Conservation (phyloP, 1,284 basidiomycete species). For the Pseudozyma thailandica region DNA sequence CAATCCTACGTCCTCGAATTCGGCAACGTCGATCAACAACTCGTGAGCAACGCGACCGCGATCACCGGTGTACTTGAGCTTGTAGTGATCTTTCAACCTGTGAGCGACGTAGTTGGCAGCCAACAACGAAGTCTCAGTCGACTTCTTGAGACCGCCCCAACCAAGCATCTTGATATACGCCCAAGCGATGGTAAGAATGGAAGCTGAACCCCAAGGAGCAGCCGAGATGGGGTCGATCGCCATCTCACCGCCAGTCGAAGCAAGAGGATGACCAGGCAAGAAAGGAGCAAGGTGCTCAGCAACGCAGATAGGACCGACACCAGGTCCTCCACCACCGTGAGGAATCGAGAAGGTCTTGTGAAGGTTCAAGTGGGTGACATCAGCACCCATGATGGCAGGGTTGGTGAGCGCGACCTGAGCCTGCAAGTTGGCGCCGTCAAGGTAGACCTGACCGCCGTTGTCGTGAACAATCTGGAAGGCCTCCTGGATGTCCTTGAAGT, state of each 20-base stretch:
- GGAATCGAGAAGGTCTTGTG: constrained; percentile 97
- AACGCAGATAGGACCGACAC: constrained; percentile 93
- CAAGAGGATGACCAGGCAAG: constrained; percentile 88
- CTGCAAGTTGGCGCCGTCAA: constrained; percentile 94
- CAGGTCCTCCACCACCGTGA: constrained; percentile 96
- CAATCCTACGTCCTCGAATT: constrained; percentile 86
- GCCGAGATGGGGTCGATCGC: constrained; percentile 89
- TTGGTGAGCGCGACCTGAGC: constrained; percentile 94
- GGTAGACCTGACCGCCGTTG: constrained; percentile 95
- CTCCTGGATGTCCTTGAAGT: constrained; percentile 89
- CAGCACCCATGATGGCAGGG: constrained; percentile 93
- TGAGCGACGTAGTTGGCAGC: constrained; percentile 98
- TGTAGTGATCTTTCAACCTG: constrained; percentile 85
- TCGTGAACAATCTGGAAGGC: constrained; percentile 94
- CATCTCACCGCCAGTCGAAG: constrained; percentile 77
- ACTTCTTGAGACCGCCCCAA: constrained; percentile 83
- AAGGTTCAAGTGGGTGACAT: constrained; percentile 96
- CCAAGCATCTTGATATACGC: constrained; percentile 85
- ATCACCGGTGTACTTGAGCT: constrained; percentile 86
- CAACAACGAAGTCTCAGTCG: constrained; percentile 86
- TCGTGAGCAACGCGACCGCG: constrained; percentile 95
- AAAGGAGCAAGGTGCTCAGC: constrained; percentile 92
- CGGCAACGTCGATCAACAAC: constrained; percentile 90
- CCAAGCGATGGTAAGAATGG: constrained; percentile 96
- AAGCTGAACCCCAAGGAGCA: constrained; percentile 92